phyloP scores from a whole-genome alignment of 2,329 filamentous ascomycete genomes.

The Pseudogymnoascus sp. region DNA sequence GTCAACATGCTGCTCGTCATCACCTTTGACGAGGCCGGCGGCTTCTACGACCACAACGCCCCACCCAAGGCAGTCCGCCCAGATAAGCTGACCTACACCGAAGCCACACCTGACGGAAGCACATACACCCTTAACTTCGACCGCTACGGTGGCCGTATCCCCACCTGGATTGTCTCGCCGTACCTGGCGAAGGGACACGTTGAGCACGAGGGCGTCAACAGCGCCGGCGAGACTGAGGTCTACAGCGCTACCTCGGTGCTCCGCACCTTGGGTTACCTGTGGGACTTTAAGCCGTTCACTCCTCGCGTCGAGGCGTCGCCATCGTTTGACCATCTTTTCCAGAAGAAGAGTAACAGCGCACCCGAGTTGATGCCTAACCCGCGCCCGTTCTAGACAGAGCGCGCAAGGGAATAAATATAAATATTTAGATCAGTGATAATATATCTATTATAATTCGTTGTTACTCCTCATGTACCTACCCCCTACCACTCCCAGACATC shows the following conservation, averaged over 20 bases:
- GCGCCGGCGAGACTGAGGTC: constrained; percentile 21
- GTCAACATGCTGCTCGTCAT: constrained; percentile 40
- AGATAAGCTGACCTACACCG: constrained; percentile 31
- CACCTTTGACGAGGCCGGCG: constrained; percentile 42
- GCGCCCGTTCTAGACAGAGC: not conserved
- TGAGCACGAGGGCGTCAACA: constrained; percentile 29
- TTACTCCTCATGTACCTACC: not conserved
- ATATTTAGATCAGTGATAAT: not conserved
- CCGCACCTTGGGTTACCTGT: constrained; percentile 34
- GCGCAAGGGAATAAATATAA: not conserved
- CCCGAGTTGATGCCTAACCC: not conserved
- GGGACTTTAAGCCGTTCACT: constrained; percentile 19
- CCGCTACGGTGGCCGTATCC: constrained; percentile 37
- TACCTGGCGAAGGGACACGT: constrained; percentile 36
- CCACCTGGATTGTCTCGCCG: constrained; percentile 36
- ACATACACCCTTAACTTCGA: constrained; percentile 34
- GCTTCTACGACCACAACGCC: constrained; percentile 40
- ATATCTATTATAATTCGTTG: not conserved
- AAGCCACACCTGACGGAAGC: constrained; percentile 30
- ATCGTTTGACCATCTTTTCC: constrained; percentile 11
- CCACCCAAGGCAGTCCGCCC: constrained; percentile 32
- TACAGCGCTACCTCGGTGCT: constrained; percentile 37
- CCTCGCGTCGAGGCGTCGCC: constrained; percentile 7
- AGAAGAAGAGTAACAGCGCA: not conserved
- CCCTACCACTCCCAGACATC: not conserved